A percentile compares a stretch with the other conserved stretches of the same genome.
Evolutionary conservation across 2,329 filamentous ascomycete species (phyloP).

Genomic region (Simplicillium aogashimaense): DNA sequence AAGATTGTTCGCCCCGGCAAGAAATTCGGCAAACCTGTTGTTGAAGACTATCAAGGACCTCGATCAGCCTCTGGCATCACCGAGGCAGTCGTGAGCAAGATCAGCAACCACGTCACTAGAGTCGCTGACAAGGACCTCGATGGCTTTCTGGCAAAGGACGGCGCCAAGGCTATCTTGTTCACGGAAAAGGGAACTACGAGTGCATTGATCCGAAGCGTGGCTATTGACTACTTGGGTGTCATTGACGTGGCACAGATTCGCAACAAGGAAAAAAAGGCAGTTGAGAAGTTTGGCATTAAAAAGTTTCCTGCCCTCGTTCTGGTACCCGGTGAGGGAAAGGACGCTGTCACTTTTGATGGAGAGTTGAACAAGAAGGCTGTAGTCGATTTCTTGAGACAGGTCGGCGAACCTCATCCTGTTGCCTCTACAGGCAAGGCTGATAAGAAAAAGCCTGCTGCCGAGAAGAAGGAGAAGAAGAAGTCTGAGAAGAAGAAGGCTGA

Average conservation of each 20-base stretch:
- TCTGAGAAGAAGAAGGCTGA: constrained; percentile 12
- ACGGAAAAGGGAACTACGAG: constrained; percentile 87
- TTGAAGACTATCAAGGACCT: constrained; percentile 85
- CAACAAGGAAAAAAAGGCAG: constrained; percentile 63
- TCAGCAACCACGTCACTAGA: constrained; percentile 82
- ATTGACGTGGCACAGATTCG: constrained; percentile 76
- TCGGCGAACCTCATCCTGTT: constrained; percentile 69
- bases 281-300: constrained; percentile 64
- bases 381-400: constrained; percentile 72
- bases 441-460: constrained; percentile 29
- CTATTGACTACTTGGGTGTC: constrained; percentile 80
- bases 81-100: constrained; percentile 74
- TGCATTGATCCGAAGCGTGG: constrained; percentile 70
- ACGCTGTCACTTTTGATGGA: constrained; percentile 66
- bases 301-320: constrained; percentile 76
- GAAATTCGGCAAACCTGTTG: constrained; percentile 62
- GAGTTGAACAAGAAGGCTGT: constrained; percentile 79
- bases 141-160: constrained; percentile 62
- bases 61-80: constrained; percentile 80
- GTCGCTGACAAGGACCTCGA: constrained; percentile 73
- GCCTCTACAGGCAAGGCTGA: constrained; percentile 33
- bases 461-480: constrained; percentile 29
- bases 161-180: constrained; percentile 81
- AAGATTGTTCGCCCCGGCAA: constrained; percentile 86
- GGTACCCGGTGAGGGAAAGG: constrained; percentile 59